phyloP scores from a whole-genome alignment of 495 filamentous ascomycete species.

The Friedmanniomyces endolithicus region DNA sequence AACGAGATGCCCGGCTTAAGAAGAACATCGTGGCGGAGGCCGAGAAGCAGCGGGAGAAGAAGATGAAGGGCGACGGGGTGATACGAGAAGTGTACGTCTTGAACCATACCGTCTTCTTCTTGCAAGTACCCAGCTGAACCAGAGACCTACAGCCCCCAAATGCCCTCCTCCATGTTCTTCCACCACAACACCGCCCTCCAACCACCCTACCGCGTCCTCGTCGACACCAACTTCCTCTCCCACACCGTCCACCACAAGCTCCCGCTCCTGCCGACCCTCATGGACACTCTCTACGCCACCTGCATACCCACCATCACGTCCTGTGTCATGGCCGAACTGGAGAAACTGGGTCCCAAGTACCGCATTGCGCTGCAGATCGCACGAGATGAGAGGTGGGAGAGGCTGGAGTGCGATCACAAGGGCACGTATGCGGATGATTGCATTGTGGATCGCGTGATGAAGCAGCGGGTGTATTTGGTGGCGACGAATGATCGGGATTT shows the following conservation, averaged over 20 bases:
- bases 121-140: too few relatives aligned
- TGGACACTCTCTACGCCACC: constrained; percentile 64
- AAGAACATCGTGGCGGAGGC: constrained; percentile 41
- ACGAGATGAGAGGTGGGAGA: constrained; percentile 79
- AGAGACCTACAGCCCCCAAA: constrained; percentile 21
- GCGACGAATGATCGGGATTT: constrained; percentile 77
- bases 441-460: constrained; percentile 73
- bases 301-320: constrained; percentile 58
- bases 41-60: constrained; percentile 41
- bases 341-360: constrained; percentile 85
- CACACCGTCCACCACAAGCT: constrained; percentile 86
- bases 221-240: constrained; percentile 87
- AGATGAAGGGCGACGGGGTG: constrained; percentile 39
- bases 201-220: constrained; percentile 73
- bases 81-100: constrained; percentile 52
- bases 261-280: constrained; percentile 72
- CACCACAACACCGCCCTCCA: constrained; percentile 81
- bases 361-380: constrained; percentile 79
- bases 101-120: too few relatives aligned
- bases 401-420: constrained; percentile 75
- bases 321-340: constrained; percentile 70
- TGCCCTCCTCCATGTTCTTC: constrained; percentile 84
- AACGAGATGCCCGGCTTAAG: constrained; percentile 39
- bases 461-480: constrained; percentile 74
- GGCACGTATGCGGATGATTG: constrained; percentile 94